Percentiles rank a stretch among this genome's conserved stretches.
These are phyloP conservation scores for Cairneyella variabilis DNA, from an alignment of 495 filamentous ascomycete genomes.

Conservation along the genomic window DNA sequence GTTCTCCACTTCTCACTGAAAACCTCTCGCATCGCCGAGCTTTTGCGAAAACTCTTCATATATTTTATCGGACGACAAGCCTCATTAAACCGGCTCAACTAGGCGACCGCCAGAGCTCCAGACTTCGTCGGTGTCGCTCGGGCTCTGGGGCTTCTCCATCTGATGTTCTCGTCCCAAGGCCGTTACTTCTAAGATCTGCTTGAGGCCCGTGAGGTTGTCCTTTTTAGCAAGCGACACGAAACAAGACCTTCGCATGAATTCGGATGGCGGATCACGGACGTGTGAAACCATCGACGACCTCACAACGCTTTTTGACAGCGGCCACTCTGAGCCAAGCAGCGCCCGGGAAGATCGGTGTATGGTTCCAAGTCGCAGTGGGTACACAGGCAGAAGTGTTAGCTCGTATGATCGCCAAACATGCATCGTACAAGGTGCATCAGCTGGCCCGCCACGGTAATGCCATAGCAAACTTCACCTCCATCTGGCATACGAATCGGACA, in stretches of 20 bases:
- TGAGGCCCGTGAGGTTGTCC: neutral
- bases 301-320: neutral
- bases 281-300: slow-evolving; percentile 1
- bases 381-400: slow-evolving; percentile 1
- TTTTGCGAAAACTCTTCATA: too few relatives aligned
- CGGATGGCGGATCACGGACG: neutral
- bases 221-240: neutral
- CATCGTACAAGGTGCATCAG: slow-evolving; percentile 11
- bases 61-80: too few relatives aligned
- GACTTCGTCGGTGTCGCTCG: too few relatives aligned
- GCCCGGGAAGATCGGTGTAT: neutral
- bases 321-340: neutral
- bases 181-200: neutral
- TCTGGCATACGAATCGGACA: too few relatives aligned
- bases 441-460: slow-evolving; percentile 9
- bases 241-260: slow-evolving; percentile 6
- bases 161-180: neutral
- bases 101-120: too few relatives aligned
- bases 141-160: slow-evolving; percentile 1
- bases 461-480: slow-evolving; percentile 6
- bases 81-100: too few relatives aligned
- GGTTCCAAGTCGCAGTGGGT: neutral
- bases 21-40: too few relatives aligned
- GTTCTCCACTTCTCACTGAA: too few relatives aligned
- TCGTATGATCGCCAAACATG: slow-evolving; percentile 20